phyloP scores from a whole-genome alignment of 371 early-diverging fungal genomes.

The Syncephalastrum sp. region DNA sequence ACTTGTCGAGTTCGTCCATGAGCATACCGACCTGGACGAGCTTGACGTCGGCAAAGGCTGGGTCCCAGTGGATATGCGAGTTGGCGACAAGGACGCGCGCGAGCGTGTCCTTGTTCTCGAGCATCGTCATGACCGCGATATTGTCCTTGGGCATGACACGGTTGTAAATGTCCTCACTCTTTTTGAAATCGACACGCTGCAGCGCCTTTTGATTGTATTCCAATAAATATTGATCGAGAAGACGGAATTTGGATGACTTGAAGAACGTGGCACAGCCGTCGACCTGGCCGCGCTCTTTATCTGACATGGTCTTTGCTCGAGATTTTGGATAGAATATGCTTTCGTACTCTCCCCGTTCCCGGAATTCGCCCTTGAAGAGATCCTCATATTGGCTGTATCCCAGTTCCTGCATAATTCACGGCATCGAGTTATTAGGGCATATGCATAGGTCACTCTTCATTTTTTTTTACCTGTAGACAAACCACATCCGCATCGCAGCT shows the following conservation, averaged over 20 bases:
- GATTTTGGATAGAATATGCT: conserved; percentile 95
- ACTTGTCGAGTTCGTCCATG: conserved; percentile 82
- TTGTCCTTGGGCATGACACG: conserved; percentile 98
- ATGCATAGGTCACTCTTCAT: too few relatives aligned
- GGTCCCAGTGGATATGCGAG: conserved; percentile 95
- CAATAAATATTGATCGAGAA: conserved; percentile 79
- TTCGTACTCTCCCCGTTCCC: conserved; percentile 81
- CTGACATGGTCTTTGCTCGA: conserved; percentile 90
- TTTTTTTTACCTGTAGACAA: conserved; percentile 83
- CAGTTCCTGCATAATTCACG: conserved; percentile 68
- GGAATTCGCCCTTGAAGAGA: conserved; percentile 75
- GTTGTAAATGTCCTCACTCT: conserved; percentile 91
- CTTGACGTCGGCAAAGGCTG: conserved; percentile 94
- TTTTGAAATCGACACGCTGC: conserved; percentile 83
- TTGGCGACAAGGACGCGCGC: conserved; percentile 85
- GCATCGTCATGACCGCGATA: conserved; percentile 84
- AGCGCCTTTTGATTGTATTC: conserved; percentile 95
- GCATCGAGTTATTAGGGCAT: too few relatives aligned
- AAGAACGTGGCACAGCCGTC: conserved; percentile 99
- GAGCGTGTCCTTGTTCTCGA: conserved; percentile 80
- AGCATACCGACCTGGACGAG: conserved; percentile 96
- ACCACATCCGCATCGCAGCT: conserved; percentile 92
- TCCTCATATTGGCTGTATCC: conserved; percentile 85
- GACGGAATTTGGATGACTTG: conserved; percentile 54
- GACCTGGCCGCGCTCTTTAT: conserved; percentile 83